These are phyloP conservation scores for Camellia lanceoleosa DNA, from an alignment of 148 eudicot species.

Conservation along the genomic window DNA sequence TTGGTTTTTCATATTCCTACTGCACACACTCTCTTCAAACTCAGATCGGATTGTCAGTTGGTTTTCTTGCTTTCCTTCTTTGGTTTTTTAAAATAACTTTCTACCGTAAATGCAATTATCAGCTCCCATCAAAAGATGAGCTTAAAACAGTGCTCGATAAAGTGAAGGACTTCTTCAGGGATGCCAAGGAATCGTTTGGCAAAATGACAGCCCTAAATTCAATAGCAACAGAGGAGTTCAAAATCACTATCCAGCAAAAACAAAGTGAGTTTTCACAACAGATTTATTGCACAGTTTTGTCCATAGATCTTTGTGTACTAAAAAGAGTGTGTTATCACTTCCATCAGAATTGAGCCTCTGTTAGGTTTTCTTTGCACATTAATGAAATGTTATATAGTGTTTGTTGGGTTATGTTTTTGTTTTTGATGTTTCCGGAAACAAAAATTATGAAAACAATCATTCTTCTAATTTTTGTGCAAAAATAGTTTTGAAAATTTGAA, in stretches of 20 bases:
- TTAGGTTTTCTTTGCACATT: conserved; percentile 1
- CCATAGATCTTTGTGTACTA: not conserved
- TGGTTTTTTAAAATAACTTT: not conserved
- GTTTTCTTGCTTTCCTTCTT: not conserved
- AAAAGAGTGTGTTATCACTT: not conserved
- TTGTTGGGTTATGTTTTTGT: too few relatives aligned
- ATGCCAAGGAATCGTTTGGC: conserved; percentile 89
- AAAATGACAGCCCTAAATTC: conserved; percentile 56
- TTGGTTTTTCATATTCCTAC: not conserved
- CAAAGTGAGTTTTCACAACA: not conserved
- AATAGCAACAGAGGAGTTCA: conserved; percentile 34
- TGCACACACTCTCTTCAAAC: not conserved
- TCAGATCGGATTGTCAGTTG: not conserved
- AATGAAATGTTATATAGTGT: not conserved
- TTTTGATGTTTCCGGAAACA: too few relatives aligned
- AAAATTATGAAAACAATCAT: too few relatives aligned
- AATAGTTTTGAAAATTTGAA: too few relatives aligned
- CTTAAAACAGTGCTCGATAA: conserved; percentile 90
- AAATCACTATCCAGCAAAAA: conserved; percentile 4
- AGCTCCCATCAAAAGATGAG: conserved; percentile 81
- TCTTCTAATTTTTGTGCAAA: too few relatives aligned
- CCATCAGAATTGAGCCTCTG: not conserved
- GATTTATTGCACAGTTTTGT: conserved; percentile 9
- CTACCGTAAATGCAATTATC: conserved; percentile 15
- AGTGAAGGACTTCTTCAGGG: conserved; percentile 85